These are phyloP conservation scores for Darksidea phi DNA, from an alignment of 495 filamentous ascomycete species.

Conservation along the genomic window DNA sequence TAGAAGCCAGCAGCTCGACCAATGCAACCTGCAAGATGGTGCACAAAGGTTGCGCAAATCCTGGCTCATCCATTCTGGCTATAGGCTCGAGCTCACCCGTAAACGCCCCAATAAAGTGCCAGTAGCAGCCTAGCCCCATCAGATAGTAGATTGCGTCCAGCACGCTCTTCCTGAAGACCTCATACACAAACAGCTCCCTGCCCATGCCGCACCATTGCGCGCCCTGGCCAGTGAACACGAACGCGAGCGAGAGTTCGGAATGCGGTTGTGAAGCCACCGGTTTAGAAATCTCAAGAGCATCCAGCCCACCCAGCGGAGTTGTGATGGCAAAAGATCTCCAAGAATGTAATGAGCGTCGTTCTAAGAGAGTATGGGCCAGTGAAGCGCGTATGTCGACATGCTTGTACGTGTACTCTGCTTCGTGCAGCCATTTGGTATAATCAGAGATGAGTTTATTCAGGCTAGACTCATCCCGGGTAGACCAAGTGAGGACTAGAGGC, in stretches of 20 bases:
- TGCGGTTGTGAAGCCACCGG: not conserved
- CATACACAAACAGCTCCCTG: slow-evolving; percentile 34
- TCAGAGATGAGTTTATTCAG: not conserved
- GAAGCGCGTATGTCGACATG: slow-evolving; percentile 1
- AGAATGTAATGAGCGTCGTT: not conserved
- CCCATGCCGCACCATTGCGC: slow-evolving; percentile 47
- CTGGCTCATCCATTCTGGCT: not conserved
- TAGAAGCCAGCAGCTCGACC: slow-evolving; percentile 36
- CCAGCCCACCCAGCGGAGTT: not conserved
- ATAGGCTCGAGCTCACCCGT: not conserved
- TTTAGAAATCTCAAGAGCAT: not conserved
- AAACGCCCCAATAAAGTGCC: not conserved
- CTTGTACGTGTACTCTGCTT: not conserved
- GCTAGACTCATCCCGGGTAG: slow-evolving; percentile 4
- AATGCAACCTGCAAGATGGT: slow-evolving; percentile 50
- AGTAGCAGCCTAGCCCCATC: not conserved
- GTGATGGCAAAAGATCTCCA: slow-evolving; percentile 13
- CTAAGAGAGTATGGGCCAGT: slow-evolving; percentile 5
- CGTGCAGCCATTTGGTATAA: not conserved
- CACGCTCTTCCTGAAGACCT: slow-evolving; percentile 35
- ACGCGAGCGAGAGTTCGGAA: slow-evolving; percentile 25
- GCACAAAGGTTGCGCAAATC: slow-evolving; percentile 44
- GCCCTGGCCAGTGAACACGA: slow-evolving; percentile 48
- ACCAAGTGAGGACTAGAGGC: slow-evolving; percentile 2
- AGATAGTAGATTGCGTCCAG: not conserved